Percentiles rank a stretch among this genome's conserved stretches.
These are phyloP conservation scores for Capronia americana DNA, from an alignment of 2,329 filamentous ascomycete species.

Conservation along the genomic window DNA sequence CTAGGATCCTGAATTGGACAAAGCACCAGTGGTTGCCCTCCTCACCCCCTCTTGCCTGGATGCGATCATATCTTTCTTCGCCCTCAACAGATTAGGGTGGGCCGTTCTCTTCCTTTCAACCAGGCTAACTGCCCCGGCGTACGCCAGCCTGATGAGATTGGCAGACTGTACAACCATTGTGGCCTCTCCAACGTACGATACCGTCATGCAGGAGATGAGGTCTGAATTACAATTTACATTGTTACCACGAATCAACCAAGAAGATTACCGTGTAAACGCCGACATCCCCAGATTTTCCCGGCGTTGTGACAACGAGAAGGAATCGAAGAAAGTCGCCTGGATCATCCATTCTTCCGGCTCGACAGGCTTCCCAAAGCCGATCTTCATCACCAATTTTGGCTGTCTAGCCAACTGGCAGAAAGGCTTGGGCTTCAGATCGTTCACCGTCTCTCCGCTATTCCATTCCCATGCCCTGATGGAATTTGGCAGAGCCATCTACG, in stretches of 20 bases:
- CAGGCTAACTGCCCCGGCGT: conserved; percentile 59
- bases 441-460: conserved; percentile 62
- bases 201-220: not conserved
- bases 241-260: conserved; percentile 2
- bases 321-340: conserved; percentile 44
- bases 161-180: conserved; percentile 46
- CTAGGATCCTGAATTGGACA: not conserved
- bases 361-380: conserved; percentile 55
- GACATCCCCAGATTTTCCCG: conserved; percentile 19
- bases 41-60: conserved; percentile 23
- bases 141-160: conserved; percentile 47
- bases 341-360: conserved; percentile 59
- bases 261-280: not conserved
- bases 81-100: conserved; percentile 62
- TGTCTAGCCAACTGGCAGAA: conserved; percentile 29
- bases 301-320: conserved; percentile 42
- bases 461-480: conserved; percentile 66
- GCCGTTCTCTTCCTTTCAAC: conserved; percentile 62
- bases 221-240: not conserved
- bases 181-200: not conserved
- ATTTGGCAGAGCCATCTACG: conserved; percentile 60
- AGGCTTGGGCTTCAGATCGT: conserved; percentile 25
- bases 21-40: conserved; percentile 1
- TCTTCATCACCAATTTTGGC: conserved; percentile 50
- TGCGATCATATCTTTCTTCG: conserved; percentile 45